Conservation (phyloP, 78 protist genomes). For the Dictyostelium citrinum region DNA sequence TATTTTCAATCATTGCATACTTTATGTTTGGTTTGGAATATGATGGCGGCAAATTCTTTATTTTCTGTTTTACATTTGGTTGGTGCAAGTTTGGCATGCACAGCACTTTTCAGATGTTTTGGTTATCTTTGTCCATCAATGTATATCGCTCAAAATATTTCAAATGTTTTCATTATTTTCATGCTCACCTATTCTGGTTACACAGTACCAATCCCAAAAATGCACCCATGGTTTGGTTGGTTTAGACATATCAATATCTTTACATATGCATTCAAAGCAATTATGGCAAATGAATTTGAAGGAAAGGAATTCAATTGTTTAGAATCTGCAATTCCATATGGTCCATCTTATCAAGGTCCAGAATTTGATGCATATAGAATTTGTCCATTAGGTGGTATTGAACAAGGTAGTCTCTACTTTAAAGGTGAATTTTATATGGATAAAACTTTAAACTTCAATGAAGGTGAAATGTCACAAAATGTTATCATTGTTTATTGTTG, state of each 20-base stretch:
- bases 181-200: slow-evolving; percentile 65
- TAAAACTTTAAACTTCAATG: background rate
- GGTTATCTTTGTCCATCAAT: slow-evolving; percentile 48
- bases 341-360: background rate
- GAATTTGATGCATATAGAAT: slow-evolving; percentile 26
- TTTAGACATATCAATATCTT: slow-evolving; percentile 31
- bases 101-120: slow-evolving; percentile 27
- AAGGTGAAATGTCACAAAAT: background rate
- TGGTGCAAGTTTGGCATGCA: slow-evolving; percentile 17
- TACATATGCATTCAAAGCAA: slow-evolving; percentile 43
- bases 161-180: slow-evolving; percentile 27
- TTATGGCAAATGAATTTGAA: slow-evolving; percentile 40
- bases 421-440: slow-evolving; percentile 19
- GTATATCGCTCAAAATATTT: slow-evolving; percentile 31
- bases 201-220: slow-evolving; percentile 15
- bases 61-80: slow-evolving; percentile 41
- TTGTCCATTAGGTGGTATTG: slow-evolving; percentile 43
- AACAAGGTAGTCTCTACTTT: background rate
- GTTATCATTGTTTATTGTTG: slow-evolving; percentile 10
- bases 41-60: slow-evolving; percentile 53
- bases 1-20: slow-evolving; percentile 34
- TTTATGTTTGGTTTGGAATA: slow-evolving; percentile 55
- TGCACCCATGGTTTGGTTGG: slow-evolving; percentile 77
- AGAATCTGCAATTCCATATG: slow-evolving; percentile 29
- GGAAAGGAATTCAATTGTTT: background rate